Evolutionary conservation across 2,329 filamentous ascomycete genomes (phyloP), one percentile per base, ranked within the genome.

Genomic region (Colletotrichum sp.): DNA sequence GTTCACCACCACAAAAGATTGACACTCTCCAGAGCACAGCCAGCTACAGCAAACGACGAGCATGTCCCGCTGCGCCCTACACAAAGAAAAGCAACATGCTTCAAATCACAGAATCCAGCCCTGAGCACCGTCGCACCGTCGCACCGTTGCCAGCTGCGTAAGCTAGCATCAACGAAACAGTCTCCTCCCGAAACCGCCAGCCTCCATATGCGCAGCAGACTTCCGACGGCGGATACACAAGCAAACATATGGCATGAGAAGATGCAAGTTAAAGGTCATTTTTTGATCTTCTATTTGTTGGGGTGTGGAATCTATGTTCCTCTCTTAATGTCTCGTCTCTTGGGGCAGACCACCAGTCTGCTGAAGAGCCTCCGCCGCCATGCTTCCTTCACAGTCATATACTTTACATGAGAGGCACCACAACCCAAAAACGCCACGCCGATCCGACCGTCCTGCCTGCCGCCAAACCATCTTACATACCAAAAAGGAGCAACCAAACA

Each of bases 401-500:
- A 75, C 60, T 76, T 75, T 76, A 76, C 74, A 76, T 48, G 65
- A 32, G 60, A 75, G 26, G 52, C 52, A 55, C 32, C 60, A 64
- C 55, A 52, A 71, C 74, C 61, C 55, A 60, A 57, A 52, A 76
- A 76, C 74, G 74, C 74, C 74, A 71, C 72, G 67, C 74, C 72
- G 34, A 75, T 34, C 74, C 67, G 55, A 75, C 60, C 74, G 61
- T 63, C 74, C 30, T 67, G 72, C 74, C 71, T 61, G 65, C 71
- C 60, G 26, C 66, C 61, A 71, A 61, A 72, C 52, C 66, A 24
- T 67, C 55, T 38, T 76, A 71, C 72, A 66, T 71, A 67, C 61
- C 66, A 67, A 75, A 71, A 71, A 75, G 48, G 21, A 76, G 43
- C 28, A 74, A 74, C 74, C 68, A 70, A 75, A 74, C 74, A 76